Conservation (phyloP, 1,284 basidiomycete species). For the Ustilago loliicola region DNA sequence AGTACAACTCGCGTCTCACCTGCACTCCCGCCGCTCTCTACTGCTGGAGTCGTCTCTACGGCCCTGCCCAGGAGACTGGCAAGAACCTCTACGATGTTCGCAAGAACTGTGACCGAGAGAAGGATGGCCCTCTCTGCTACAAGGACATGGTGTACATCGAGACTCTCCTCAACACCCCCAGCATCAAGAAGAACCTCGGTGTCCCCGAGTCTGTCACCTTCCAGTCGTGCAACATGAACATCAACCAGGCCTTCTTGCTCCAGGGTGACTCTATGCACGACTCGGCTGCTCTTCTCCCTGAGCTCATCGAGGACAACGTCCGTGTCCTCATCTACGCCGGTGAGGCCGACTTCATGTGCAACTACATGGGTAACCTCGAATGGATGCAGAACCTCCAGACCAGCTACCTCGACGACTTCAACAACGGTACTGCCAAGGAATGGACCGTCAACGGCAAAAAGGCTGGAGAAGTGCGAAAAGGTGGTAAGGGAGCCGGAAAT, state of each 20-base stretch:
- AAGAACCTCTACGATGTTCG: constrained; percentile 84
- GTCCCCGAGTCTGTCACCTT: constrained; percentile 77
- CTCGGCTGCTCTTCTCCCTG: constrained; percentile 79
- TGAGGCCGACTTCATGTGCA: constrained; percentile 80
- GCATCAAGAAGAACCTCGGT: constrained; percentile 81
- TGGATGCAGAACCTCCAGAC: constrained; percentile 65
- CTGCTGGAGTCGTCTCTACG: constrained; percentile 73
- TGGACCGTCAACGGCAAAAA: constrained; percentile 58
- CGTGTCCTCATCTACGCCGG: constrained; percentile 86
- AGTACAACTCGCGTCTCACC: constrained; percentile 71
- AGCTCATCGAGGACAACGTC: constrained; percentile 81
- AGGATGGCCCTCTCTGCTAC: constrained; percentile 75
- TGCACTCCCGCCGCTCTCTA: constrained; percentile 74
- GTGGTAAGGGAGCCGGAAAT: constrained; percentile 64
- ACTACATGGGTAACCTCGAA: constrained; percentile 65
- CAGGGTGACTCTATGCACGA: constrained; percentile 86
- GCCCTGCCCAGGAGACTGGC: constrained; percentile 73
- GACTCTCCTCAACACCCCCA: constrained; percentile 71
- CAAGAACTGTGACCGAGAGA: constrained; percentile 78
- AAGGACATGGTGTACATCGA: constrained; percentile 76
- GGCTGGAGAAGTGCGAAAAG: constrained; percentile 58
- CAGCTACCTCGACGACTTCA: constrained; percentile 58
- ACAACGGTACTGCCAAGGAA: constrained; percentile 51
- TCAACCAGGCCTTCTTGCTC: constrained; percentile 79
- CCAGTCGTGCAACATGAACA: constrained; percentile 73